Evolutionary conservation across 2,329 filamentous ascomycete species (phyloP).

Genomic region (Microdochium nivale): DNA sequence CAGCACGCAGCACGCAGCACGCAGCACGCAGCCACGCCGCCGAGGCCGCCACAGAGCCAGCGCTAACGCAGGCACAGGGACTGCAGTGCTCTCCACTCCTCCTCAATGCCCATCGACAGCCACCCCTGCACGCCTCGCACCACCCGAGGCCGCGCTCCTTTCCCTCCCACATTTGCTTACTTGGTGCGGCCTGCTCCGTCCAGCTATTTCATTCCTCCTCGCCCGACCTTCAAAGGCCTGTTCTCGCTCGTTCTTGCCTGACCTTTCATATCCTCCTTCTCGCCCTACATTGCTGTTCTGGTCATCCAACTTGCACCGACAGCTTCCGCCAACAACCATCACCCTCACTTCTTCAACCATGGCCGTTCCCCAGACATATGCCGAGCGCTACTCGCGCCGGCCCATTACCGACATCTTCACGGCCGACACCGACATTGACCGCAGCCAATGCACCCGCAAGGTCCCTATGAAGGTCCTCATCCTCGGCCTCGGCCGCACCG

Average conservation of each 20-base stretch:
- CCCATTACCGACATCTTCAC: conserved; percentile 55
- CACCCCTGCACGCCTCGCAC: no score
- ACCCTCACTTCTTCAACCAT: conserved; percentile 7
- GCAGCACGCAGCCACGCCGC: no score
- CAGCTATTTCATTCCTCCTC: background rate
- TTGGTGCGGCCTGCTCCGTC: no score
- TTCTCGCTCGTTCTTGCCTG: background rate
- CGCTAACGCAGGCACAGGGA: no score
- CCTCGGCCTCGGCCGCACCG: conserved; percentile 61
- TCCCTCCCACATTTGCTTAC: no score
- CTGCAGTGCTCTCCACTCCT: no score
- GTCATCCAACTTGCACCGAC: background rate
- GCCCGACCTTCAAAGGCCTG: background rate
- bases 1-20: no score
- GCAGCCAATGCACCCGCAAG: conserved; percentile 52
- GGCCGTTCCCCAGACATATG: conserved; percentile 2
- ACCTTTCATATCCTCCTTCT: no score
- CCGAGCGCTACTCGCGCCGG: conserved; percentile 22
- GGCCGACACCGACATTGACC: conserved; percentile 58
- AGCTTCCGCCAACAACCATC: background rate
- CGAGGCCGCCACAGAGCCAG: no score
- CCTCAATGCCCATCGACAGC: no score
- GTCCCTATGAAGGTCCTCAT: conserved; percentile 68
- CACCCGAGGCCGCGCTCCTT: no score
- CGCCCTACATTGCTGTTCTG: background rate